These are phyloP conservation scores for Paecilomyces fulvus DNA, from an alignment of 2,329 filamentous ascomycete species.

Conservation along the genomic window DNA sequence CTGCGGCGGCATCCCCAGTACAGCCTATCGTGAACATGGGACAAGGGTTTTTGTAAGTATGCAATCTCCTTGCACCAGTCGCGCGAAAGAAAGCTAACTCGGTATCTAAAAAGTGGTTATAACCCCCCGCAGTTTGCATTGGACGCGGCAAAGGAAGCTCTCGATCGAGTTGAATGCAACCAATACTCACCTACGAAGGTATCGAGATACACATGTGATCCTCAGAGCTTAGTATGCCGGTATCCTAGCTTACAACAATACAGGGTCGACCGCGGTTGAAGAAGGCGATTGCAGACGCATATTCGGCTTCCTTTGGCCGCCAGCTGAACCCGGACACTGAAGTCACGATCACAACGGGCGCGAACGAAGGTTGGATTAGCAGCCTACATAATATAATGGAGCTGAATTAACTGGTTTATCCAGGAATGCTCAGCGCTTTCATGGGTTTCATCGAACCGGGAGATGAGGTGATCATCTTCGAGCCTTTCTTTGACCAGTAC, in stretches of 20 bases:
- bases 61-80: background rate
- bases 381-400: background rate
- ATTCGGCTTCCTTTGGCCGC: constrained; percentile 80
- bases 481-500: constrained; percentile 96
- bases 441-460: constrained; percentile 94
- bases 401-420: background rate
- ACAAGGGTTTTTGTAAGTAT: constrained; percentile 50
- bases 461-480: constrained; percentile 95
- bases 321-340: constrained; percentile 80
- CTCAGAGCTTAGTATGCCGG: background rate
- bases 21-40: constrained; percentile 63
- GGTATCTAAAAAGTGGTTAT: constrained; percentile 53
- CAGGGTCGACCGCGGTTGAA: constrained; percentile 77
- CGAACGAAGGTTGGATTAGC: constrained; percentile 38
- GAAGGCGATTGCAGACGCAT: constrained; percentile 88
- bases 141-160: constrained; percentile 79
- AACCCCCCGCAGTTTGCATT: constrained; percentile 88
- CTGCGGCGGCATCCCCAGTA: constrained; percentile 53
- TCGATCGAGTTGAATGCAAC: constrained; percentile 92
- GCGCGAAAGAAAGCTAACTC: background rate
- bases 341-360: constrained; percentile 78
- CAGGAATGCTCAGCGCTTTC: constrained; percentile 88
- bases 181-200: constrained; percentile 93
- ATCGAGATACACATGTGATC: constrained; percentile 4
- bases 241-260: constrained; percentile 3